phyloP scores from a whole-genome alignment of 768 basidiomycete genomes.

The Neoboletus subvelutipes region DNA sequence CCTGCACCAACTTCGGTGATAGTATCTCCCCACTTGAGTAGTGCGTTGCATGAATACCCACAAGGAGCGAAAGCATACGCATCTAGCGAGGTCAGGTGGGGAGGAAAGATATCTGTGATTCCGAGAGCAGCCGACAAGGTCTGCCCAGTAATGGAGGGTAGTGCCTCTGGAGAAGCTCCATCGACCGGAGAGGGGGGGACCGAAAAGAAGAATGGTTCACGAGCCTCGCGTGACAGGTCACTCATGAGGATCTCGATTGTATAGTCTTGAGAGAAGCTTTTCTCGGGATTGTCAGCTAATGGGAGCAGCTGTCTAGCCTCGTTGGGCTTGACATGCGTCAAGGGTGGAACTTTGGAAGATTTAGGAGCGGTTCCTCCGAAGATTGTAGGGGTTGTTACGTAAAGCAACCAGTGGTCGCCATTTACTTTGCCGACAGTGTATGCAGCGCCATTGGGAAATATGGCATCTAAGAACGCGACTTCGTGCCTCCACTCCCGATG shows the following conservation, averaged over 20 bases:
- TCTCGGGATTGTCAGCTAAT: slow-evolving; percentile 14
- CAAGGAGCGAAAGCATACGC: slow-evolving; percentile 94
- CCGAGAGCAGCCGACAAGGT: slow-evolving; percentile 69
- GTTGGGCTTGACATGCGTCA: slow-evolving; percentile 15
- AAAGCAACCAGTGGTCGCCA: slow-evolving; percentile 97
- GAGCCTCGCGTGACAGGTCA: slow-evolving; percentile 71
- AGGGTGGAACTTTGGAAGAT: slow-evolving; percentile 17
- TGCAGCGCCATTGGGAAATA: slow-evolving; percentile 86
- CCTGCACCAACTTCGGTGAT: slow-evolving; percentile 34
- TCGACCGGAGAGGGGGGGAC: slow-evolving; percentile 44
- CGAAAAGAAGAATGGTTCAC: slow-evolving; percentile 70
- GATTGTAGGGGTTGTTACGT: slow-evolving; percentile 69
- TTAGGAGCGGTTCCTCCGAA: slow-evolving; percentile 22
- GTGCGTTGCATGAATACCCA: slow-evolving; percentile 93
- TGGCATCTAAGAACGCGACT: slow-evolving; percentile 85
- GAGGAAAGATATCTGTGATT: slow-evolving; percentile 79
- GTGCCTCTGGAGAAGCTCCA: slow-evolving; percentile 44
- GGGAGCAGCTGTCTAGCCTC: slow-evolving; percentile 9
- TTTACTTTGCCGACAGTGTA: slow-evolving; percentile 98
- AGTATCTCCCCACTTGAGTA: slow-evolving; percentile 58
- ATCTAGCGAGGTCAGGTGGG: slow-evolving; percentile 78
- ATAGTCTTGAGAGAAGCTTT: slow-evolving; percentile 58
- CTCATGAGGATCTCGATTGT: slow-evolving; percentile 99
- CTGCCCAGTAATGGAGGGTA: slow-evolving; percentile 28
- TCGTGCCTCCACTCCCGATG: slow-evolving; percentile 94